Evolutionary conservation across 1,284 basidiomycete genomes (phyloP).

Genomic region (Austroboletus rostrupii): DNA sequence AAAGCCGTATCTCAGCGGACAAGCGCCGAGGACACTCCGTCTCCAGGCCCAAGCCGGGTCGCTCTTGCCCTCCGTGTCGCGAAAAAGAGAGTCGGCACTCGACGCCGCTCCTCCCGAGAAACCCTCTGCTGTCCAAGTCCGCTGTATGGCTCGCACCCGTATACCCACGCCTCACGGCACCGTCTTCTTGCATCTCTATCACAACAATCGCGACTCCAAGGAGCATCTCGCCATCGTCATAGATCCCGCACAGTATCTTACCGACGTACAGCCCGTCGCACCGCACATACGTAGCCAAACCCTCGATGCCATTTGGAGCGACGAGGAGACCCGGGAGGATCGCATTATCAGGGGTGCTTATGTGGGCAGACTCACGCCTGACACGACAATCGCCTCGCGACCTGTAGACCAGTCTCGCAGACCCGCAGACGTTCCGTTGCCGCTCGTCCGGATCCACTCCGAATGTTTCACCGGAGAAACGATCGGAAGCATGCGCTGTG

Average conservation of each 20-base stretch:
- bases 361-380: conserved; percentile 72
- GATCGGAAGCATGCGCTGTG: conserved; percentile 96
- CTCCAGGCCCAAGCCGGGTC: conserved; percentile 34
- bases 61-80: conserved; percentile 28
- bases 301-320: conserved; percentile 84
- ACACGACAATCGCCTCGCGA: conserved; percentile 51
- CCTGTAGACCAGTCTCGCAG: conserved; percentile 33
- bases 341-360: conserved; percentile 93
- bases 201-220: conserved; percentile 86
- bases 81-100: conserved; percentile 10
- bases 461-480: conserved; percentile 99
- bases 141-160: conserved; percentile 94
- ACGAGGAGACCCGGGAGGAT: conserved; percentile 90
- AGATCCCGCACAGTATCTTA: conserved; percentile 77
- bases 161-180: conserved; percentile 96
- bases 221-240: conserved; percentile 98
- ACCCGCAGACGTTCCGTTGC: conserved; percentile 52
- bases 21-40: conserved; percentile 64
- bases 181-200: conserved; percentile 91
- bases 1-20: conserved; percentile 59
- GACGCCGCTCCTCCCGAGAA: conserved; percentile 8
- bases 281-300: conserved; percentile 76
- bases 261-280: conserved; percentile 34
- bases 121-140: conserved; percentile 49
- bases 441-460: conserved; percentile 93